Conservation (phyloP, 2,329 filamentous ascomycete species). For the Pseudopyrenochaeta lycopersici region DNA sequence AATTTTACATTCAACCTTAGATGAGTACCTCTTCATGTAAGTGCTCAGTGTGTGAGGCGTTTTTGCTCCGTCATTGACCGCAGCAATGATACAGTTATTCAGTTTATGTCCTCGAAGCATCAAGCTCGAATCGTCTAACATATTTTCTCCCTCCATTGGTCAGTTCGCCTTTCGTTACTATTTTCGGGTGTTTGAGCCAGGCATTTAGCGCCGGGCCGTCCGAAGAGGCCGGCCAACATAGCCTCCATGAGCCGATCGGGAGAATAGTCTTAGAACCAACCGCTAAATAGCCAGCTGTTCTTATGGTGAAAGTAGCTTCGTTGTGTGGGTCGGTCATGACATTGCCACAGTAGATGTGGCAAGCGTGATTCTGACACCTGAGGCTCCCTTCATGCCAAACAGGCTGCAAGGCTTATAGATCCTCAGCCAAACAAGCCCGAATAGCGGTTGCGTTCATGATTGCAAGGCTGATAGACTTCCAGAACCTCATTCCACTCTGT, state of each 20-base stretch:
- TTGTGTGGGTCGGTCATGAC: conserved; percentile 6
- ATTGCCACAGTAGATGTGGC: conserved; percentile 15
- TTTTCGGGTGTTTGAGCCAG: conserved; percentile 35
- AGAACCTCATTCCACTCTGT: conserved; percentile 78
- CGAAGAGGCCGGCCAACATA: conserved; percentile 37
- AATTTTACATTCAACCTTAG: too few relatives aligned
- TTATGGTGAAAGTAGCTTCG: conserved; percentile 1
- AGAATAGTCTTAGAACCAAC: conserved; percentile 26
- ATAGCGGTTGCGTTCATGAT: conserved; percentile 3
- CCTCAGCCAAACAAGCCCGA: conserved; percentile 6
- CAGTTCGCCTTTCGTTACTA: conserved; percentile 40
- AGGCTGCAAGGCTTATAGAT: conserved; percentile 10
- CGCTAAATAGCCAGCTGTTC: conserved; percentile 9
- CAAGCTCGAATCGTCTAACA: conserved; percentile 58
- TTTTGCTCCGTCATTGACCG: conserved; percentile 66
- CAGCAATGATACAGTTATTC: conserved; percentile 65
- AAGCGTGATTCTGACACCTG: conserved; percentile 35
- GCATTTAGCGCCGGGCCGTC: conserved; percentile 45
- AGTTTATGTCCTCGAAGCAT: conserved; percentile 64
- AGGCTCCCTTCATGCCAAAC: conserved; percentile 28
- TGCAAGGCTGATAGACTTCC: conserved; percentile 41
- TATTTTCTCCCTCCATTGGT: conserved; percentile 60
- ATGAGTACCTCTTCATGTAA: conserved; percentile 83
- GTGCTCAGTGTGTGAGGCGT: conserved; percentile 28
- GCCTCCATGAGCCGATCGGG: conserved; percentile 29